Evolutionary conservation across 1,284 basidiomycete species (phyloP).

Genomic region (Ceratobasidium sp.): DNA sequence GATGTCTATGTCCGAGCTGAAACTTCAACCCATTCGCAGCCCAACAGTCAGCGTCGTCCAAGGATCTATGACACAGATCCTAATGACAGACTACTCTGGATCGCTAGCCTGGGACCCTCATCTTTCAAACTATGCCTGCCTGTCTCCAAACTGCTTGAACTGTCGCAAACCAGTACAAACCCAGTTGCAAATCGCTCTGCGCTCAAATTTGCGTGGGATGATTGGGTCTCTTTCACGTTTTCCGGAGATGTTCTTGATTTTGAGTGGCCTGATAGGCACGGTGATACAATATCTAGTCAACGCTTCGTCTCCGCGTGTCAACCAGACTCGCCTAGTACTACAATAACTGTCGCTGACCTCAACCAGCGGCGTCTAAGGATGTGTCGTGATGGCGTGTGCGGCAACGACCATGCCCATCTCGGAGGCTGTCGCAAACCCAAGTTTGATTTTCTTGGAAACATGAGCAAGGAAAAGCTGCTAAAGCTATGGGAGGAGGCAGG

Average conservation of each 20-base stretch:
- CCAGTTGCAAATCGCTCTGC: background rate
- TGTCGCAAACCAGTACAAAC: background rate
- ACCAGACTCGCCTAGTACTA: background rate
- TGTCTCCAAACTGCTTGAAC: background rate
- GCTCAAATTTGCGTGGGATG: background rate
- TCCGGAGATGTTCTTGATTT: background rate
- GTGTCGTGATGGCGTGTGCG: too few species aligned
- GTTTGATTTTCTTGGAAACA: background rate
- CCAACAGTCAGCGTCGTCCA: background rate
- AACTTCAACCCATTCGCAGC: background rate
- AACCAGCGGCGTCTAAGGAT: background rate
- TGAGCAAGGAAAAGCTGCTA: background rate
- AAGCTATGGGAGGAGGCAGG: background rate
- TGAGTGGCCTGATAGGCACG: too few species aligned
- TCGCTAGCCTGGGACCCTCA: background rate
- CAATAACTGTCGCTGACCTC: background rate
- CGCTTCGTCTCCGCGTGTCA: background rate
- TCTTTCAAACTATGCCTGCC: background rate
- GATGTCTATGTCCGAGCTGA: background rate
- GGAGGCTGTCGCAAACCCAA: background rate
- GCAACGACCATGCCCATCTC: background rate
- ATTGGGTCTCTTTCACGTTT: background rate
- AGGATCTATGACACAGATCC: slow-evolving; percentile 2
- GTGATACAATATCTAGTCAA: background rate
- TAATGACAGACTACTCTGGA: background rate